Evolutionary conservation across 192 early-diverging fungal genomes (phyloP).

Genomic region (Funneliformis geosporum): DNA sequence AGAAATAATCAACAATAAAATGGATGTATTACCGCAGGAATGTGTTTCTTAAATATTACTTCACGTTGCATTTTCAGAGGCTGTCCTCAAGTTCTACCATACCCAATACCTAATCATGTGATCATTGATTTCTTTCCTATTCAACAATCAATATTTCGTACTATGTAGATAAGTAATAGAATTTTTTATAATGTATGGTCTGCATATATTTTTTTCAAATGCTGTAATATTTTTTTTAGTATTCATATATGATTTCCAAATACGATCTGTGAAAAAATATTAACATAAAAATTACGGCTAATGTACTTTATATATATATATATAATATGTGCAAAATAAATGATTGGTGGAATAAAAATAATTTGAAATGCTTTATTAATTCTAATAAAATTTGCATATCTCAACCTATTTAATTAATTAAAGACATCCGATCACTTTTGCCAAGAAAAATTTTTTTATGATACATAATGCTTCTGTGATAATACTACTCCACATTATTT

Average conservation of each 20-base stretch:
- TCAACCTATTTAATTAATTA: neutral
- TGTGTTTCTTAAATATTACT: neutral
- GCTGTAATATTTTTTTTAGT: neutral
- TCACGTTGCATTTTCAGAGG: neutral
- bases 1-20: neutral
- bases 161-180: slow-evolving; percentile 12
- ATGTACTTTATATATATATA: too few relatives aligned
- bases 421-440: neutral
- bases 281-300: too few relatives aligned
- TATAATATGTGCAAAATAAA: neutral
- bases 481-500: too few relatives aligned
- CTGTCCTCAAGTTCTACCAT: slow-evolving; percentile 6
- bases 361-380: neutral
- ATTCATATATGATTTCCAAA: neutral
- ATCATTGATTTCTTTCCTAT: slow-evolving; percentile 12
- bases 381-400: neutral
- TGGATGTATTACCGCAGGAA: neutral
- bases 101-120: slow-evolving; percentile 15
- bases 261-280: neutral
- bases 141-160: neutral
- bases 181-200: neutral
- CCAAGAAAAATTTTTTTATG: neutral
- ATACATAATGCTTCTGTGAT: too few relatives aligned
- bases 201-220: slow-evolving; percentile 12
- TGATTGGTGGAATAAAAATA: too few relatives aligned